These are phyloP conservation scores for Lepidium africanum DNA, from an alignment of 345 rosid genomes.

Conservation along the genomic window DNA sequence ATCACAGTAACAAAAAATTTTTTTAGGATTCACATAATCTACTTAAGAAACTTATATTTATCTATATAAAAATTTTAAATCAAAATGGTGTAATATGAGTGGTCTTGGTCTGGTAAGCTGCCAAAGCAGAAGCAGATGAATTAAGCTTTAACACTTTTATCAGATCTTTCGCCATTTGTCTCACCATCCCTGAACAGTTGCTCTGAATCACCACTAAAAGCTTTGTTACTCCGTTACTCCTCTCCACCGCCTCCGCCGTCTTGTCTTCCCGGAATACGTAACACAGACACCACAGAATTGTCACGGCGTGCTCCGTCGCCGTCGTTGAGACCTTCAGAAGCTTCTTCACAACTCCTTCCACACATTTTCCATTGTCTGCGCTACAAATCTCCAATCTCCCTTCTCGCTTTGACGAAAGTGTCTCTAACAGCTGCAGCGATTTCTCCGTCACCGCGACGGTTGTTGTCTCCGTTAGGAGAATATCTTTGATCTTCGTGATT, in stretches of 20 bases:
- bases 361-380: slow-evolving; percentile 27
- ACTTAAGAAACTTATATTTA: not conserved
- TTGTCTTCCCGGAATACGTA: slow-evolving; percentile 51
- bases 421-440: slow-evolving; percentile 59
- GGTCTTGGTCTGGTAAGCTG: slow-evolving; percentile 78
- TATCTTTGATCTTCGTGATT: slow-evolving; percentile 34
- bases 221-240: slow-evolving; percentile 64
- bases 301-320: slow-evolving; percentile 84
- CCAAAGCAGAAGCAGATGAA: slow-evolving; percentile 43
- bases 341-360: slow-evolving; percentile 59
- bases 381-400: slow-evolving; percentile 49
- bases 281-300: slow-evolving; percentile 71
- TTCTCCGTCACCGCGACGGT: slow-evolving; percentile 48
- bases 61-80: slow-evolving; percentile 1
- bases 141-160: slow-evolving; percentile 49
- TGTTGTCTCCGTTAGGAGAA: slow-evolving; percentile 26
- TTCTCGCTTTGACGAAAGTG: slow-evolving; percentile 48
- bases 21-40: slow-evolving; percentile 36
- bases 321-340: slow-evolving; percentile 58
- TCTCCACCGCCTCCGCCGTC: slow-evolving; percentile 43
- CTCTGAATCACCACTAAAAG: slow-evolving; percentile 81
- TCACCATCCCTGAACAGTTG: slow-evolving; percentile 57
- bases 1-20: slow-evolving; percentile 42
- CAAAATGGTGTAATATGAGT: slow-evolving; percentile 91
- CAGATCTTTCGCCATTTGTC: slow-evolving; percentile 70